A percentile compares a stretch with the other conserved stretches of the same genome.
These are phyloP conservation scores for Salix brachista DNA, from an alignment of 345 rosid species.

Conservation along the genomic window DNA sequence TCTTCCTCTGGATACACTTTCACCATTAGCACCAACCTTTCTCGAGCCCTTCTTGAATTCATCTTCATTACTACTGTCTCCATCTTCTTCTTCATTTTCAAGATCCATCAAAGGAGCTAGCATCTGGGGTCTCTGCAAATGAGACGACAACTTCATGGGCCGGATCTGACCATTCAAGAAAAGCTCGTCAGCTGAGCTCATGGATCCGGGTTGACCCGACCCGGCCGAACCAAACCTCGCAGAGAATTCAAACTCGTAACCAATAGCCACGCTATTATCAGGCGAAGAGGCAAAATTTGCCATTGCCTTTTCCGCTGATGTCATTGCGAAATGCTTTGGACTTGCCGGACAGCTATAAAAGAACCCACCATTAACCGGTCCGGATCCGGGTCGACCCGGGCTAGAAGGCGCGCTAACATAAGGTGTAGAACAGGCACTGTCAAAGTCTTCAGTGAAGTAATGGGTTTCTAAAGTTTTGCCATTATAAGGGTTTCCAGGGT, in stretches of 20 bases:
- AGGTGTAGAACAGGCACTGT: conserved; percentile 86
- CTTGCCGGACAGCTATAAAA: conserved; percentile 92
- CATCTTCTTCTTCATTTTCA: conserved; percentile 53
- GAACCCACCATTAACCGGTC: conserved; percentile 43
- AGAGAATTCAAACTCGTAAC: conserved; percentile 86
- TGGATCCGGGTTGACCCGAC: conserved; percentile 47
- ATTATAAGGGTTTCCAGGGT: conserved; percentile 3
- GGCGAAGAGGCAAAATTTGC: conserved; percentile 22
- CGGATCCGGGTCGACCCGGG: conserved; percentile 57
- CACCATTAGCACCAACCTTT: not conserved
- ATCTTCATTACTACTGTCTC: not conserved
- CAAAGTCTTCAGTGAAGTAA: conserved; percentile 30
- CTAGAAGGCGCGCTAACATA: conserved; percentile 96
- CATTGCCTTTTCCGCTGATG: conserved; percentile 22
- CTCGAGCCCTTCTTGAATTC: conserved; percentile 1
- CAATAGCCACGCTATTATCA: conserved; percentile 22
- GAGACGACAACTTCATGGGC: conserved; percentile 87
- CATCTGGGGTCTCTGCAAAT: conserved; percentile 74
- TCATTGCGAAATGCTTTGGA: conserved; percentile 78
- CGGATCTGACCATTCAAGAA: conserved; percentile 89
- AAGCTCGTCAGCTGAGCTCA: conserved; percentile 92
- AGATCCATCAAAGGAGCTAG: conserved; percentile 70
- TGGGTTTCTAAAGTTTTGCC: conserved; percentile 6
- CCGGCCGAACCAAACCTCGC: conserved; percentile 45
- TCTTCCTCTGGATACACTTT: conserved; percentile 45